Conservation (phyloP, 2,329 filamentous ascomycete species). For the Ophiostoma australiae region DNA sequence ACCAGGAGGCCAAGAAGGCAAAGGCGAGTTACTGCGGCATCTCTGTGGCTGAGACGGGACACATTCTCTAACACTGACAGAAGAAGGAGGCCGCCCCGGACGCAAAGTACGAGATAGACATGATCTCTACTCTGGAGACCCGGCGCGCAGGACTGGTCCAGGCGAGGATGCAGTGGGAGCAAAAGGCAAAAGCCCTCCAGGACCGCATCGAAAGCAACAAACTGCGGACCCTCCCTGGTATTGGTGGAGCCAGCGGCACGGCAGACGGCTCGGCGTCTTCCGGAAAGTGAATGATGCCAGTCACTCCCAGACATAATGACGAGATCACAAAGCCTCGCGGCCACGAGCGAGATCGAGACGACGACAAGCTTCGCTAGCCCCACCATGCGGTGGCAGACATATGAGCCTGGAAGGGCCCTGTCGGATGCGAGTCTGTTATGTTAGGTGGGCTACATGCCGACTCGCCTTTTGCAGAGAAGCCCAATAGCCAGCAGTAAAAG, state of each 20-base stretch:
- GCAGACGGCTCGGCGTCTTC: not conserved
- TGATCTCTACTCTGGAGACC: constrained; percentile 33
- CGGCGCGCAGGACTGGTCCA: constrained; percentile 30
- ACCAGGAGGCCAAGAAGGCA: constrained; percentile 29
- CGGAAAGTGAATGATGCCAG: constrained; percentile 21
- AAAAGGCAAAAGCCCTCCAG: constrained; percentile 32
- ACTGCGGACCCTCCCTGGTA: constrained; percentile 12
- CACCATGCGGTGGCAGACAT: not conserved
- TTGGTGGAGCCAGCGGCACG: not conserved
- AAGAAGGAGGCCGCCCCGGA: constrained; percentile 28
- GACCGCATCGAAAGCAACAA: constrained; percentile 30
- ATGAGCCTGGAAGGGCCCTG: not conserved
- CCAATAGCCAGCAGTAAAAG: not conserved
- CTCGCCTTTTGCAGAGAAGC: not conserved
- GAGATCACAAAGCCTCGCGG: not conserved
- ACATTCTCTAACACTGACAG: not conserved
- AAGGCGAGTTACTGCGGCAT: not conserved
- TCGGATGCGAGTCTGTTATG: not conserved
- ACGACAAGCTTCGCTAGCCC: not conserved
- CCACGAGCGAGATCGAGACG: not conserved
- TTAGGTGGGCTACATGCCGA: not conserved
- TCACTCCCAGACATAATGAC: not conserved
- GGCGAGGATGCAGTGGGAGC: constrained; percentile 32
- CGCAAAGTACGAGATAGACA: constrained; percentile 30
- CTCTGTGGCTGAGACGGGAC: not conserved